phyloP scores from a whole-genome alignment of 208 protist species.

The Trypanosoma avium region DNA sequence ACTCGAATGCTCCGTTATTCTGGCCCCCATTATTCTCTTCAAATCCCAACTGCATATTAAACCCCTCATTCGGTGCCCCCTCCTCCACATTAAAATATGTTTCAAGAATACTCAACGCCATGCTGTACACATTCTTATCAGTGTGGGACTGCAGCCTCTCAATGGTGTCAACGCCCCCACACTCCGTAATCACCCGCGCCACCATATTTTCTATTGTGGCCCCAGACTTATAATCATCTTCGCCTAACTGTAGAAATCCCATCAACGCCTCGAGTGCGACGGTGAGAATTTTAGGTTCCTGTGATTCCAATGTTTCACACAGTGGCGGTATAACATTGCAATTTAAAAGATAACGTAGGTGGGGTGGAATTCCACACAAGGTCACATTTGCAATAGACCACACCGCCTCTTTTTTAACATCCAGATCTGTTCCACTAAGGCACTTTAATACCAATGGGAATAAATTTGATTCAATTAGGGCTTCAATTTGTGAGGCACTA shows the following conservation, averaged over 20 bases:
- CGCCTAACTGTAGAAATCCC: constrained; percentile 91
- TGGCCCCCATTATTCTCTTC: constrained; percentile 9
- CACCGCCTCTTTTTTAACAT: constrained; percentile 98
- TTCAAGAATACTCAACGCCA: constrained; percentile 91
- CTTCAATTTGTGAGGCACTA: constrained; percentile 93
- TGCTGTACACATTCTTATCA: constrained; percentile 95
- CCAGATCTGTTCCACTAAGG: constrained; percentile 85
- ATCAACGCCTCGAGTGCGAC: constrained; percentile 97
- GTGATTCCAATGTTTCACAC: constrained; percentile 89
- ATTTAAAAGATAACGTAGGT: constrained; percentile 92
- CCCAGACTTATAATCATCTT: constrained; percentile 48
- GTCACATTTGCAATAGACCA: constrained; percentile 98
- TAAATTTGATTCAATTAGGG: constrained; percentile 87
- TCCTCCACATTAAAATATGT: constrained; percentile 87
- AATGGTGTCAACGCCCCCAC: constrained; percentile 93
- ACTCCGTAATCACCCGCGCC: constrained; percentile 87
- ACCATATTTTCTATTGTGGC: constrained; percentile 56
- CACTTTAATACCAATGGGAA: constrained; percentile 92
- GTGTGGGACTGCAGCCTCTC: constrained; percentile 94
- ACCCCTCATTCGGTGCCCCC: background rate
- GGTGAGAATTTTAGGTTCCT: constrained; percentile 92
- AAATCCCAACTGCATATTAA: constrained; percentile 8
- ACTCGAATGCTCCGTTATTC: constrained; percentile 30
- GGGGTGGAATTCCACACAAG: constrained; percentile 87
- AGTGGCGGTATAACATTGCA: constrained; percentile 90